A percentile compares a stretch with the other conserved stretches of the same genome.
These are phyloP conservation scores for Wickerhamiella parazyma DNA, from an alignment of 805 yeast genomes.

Conservation along the genomic window DNA sequence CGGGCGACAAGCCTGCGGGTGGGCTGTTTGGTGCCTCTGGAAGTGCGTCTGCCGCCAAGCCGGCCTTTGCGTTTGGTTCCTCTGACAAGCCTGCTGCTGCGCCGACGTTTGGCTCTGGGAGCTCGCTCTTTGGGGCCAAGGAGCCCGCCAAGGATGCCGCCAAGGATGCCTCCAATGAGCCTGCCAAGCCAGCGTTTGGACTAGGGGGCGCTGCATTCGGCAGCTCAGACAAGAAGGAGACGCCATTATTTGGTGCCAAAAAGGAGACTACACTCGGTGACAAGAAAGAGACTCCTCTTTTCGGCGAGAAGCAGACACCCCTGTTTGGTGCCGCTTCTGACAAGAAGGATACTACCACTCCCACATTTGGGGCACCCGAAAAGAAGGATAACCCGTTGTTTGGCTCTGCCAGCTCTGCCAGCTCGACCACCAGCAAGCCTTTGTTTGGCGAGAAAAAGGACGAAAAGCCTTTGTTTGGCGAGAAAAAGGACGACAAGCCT, in stretches of 20 bases:
- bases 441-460: conserved; percentile 16
- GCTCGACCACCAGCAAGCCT: too few species aligned
- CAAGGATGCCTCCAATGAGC: background rate
- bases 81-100: conserved; percentile 10
- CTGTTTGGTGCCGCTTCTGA: conserved; percentile 12
- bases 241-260: conserved; percentile 8
- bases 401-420: background rate
- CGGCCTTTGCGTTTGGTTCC: conserved; percentile 1
- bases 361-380: background rate
- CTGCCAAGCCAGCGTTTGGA: conserved; percentile 12
- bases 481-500: conserved; percentile 13
- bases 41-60: conserved; percentile 4
- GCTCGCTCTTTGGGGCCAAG: conserved; percentile 7
- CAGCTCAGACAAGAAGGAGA: conserved; percentile 6
- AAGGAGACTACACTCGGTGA: too few species aligned
- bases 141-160: too few species aligned
- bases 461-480: conserved; percentile 6
- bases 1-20: background rate
- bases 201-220: conserved; percentile 5
- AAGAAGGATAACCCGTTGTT: background rate
- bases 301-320: conserved; percentile 3
- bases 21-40: conserved; percentile 12
- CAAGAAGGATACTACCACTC: conserved; percentile 11
- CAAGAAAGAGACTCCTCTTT: conserved; percentile 21
- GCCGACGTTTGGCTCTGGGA: conserved; percentile 8